Evolutionary conservation across 2,329 filamentous ascomycete genomes (phyloP).

Genomic region (Microdochium nivale): DNA sequence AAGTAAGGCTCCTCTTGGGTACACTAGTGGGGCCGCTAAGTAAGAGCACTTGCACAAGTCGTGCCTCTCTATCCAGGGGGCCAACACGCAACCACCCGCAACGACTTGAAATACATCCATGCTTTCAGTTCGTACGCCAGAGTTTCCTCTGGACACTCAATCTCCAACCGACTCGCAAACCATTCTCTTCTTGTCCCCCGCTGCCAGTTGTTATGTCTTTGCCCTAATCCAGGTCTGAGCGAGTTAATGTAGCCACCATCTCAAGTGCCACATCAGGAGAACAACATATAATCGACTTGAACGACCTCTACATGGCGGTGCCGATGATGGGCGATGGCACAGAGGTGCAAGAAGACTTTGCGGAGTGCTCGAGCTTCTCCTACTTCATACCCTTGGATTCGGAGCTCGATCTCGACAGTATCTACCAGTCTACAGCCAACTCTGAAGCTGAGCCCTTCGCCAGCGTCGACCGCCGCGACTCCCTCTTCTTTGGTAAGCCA

Average conservation of each 20-base stretch:
- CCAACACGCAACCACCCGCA: too few species aligned
- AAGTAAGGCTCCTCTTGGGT: neutral
- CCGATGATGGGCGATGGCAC: neutral
- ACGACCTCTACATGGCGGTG: neutral
- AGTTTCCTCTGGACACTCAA: too few species aligned
- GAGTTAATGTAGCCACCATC: neutral
- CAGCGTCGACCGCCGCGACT: conserved; percentile 38
- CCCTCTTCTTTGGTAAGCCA: conserved; percentile 62
- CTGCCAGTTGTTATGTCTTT: too few species aligned
- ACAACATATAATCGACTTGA: conserved; percentile 11
- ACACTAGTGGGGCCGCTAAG: too few species aligned
- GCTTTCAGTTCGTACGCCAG: too few species aligned
- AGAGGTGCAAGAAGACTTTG: conserved; percentile 28
- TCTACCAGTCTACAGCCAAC: conserved; percentile 30
- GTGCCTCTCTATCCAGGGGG: too few species aligned
- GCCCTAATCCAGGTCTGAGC: too few species aligned
- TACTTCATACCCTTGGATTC: conserved; percentile 53
- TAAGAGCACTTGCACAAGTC: too few species aligned
- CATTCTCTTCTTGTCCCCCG: too few species aligned
- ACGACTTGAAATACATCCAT: too few species aligned
- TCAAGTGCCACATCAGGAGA: conserved; percentile 2
- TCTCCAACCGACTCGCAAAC: too few species aligned
- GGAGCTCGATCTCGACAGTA: conserved; percentile 43
- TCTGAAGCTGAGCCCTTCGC: conserved; percentile 44
- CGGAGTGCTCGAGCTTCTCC: conserved; percentile 49